phyloP scores from a whole-genome alignment of 75 land plant genomes.

The Chamaecyparis obtusa region DNA sequence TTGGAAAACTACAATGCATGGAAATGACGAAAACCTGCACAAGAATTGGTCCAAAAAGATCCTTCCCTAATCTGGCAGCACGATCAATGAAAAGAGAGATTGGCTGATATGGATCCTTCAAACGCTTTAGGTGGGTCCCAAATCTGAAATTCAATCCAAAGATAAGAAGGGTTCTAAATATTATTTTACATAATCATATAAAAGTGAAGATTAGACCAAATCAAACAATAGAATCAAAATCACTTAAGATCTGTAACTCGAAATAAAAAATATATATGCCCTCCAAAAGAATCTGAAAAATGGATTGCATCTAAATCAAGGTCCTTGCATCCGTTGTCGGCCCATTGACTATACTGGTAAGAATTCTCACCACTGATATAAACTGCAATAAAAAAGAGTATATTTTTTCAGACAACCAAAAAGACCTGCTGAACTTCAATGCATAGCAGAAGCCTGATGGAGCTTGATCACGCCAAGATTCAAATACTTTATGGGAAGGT shows the following conservation, averaged over 20 bases:
- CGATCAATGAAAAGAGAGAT: constrained; percentile 30
- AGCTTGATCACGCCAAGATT: constrained; percentile 24
- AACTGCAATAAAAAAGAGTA: not conserved
- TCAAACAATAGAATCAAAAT: not conserved
- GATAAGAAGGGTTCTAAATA: too few relatives aligned
- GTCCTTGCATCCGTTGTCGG: not conserved
- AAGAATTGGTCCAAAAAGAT: constrained; percentile 28
- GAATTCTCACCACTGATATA: not conserved
- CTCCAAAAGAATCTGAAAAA: not conserved
- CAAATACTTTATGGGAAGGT: constrained; percentile 20
- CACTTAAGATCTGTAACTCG: not conserved
- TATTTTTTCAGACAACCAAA: not conserved
- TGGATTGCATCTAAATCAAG: not conserved
- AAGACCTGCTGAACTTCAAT: constrained; percentile 31
- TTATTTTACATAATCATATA: not conserved
- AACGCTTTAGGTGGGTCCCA: constrained; percentile 37
- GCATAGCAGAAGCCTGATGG: constrained; percentile 30
- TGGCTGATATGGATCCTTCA: constrained; percentile 27
- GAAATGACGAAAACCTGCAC: constrained; percentile 21
- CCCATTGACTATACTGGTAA: not conserved
- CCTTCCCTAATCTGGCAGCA: constrained; percentile 11
- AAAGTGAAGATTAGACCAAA: not conserved
- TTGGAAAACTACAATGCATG: not conserved
- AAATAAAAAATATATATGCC: not conserved
- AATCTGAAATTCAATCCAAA: constrained; percentile 16